Conservation (phyloP, 2,329 filamentous ascomycete species). For the Coleophoma cylindrospora region DNA sequence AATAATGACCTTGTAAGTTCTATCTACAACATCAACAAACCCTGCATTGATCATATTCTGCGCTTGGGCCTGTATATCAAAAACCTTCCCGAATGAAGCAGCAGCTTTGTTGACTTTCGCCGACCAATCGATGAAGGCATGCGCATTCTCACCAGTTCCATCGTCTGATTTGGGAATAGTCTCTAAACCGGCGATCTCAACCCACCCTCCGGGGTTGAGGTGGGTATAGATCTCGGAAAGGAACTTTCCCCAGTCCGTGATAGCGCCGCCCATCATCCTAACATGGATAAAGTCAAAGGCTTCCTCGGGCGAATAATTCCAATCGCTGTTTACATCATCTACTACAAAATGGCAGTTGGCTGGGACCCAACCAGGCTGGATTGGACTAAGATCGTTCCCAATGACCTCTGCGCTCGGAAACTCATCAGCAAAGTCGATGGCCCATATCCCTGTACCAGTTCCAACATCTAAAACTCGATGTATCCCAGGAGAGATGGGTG, state of each 20-base stretch:
- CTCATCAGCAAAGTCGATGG: constrained; percentile 20
- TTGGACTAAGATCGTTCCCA: constrained; percentile 36
- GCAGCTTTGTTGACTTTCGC: constrained; percentile 2
- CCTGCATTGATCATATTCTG: constrained; percentile 26
- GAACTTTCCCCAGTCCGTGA: constrained; percentile 2
- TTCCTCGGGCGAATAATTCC: constrained; percentile 23
- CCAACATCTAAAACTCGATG: constrained; percentile 7
- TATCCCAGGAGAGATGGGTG: constrained; percentile 11
- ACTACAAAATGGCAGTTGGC: constrained; percentile 44
- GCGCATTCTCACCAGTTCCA: constrained; percentile 3
- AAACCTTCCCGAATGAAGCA: constrained; percentile 3
- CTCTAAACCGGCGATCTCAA: constrained; percentile 7
- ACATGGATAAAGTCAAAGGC: constrained; percentile 28
- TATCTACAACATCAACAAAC: constrained; percentile 30
- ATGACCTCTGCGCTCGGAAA: constrained; percentile 23
- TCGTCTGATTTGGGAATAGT: constrained; percentile 4
- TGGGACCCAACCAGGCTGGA: constrained; percentile 35
- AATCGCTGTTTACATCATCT: constrained; percentile 43
- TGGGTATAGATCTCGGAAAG: constrained; percentile 4
- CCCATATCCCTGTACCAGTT: too few relatives aligned
- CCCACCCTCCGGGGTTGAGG: constrained; percentile 7
- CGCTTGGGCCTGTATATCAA: constrained; percentile 4
- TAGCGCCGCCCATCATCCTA: constrained; percentile 17
- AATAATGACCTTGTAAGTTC: constrained; percentile 2
- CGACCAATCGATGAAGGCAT: constrained; percentile 2